Evolutionary conservation across 176 grass and related monocot genomes (phyloP), one percentile per base, ranked within the genome.

Genomic region (Oryza officinalis): DNA sequence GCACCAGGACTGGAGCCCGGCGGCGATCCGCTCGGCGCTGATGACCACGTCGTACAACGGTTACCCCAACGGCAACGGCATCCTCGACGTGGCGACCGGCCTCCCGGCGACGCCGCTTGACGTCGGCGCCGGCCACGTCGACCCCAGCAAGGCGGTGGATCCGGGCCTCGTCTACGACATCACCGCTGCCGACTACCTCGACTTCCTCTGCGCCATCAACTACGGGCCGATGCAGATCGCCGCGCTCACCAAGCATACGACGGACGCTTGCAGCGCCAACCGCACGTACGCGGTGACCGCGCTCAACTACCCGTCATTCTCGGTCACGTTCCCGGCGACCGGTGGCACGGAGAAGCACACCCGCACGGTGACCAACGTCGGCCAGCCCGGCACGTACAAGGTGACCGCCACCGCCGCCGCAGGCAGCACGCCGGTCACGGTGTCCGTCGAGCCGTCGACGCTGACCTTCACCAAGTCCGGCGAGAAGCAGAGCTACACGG

Each of bases 291-390:
- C 76, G 11, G 96, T 89, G 76, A 35, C 89, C 2, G 85, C 80
- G 63, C 89, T 98, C 65, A 98, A 98, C 83, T 98, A 98, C 89
- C 96, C 96, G 30, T 95, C 96, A 2, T 98, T 98, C 89, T 76
- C 89, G 6, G 96, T 95, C 11, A 44, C 68, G 67, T 87, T 98
- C 61, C 37, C 74, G 0, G 79, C 71, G 1, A 79, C 63, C 3
- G 85, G 84, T 23, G 79, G 69, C 32, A 78, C 79, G 69, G 87
- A 87, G 75, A 95, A 94, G 91, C 96, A 99, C 84, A 87, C 80
- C 9, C 85, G 91, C 63, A 99, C 89, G 23, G 50, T 99, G 26
- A 96, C 96, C 68, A 99, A 92, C 75, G 89, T 99, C 1, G 96
- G 93, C 7, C 74, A 64, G 22, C 71, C 87, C 4, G 93, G 91